Percentiles rank a stretch among this genome's conserved stretches.
Evolutionary conservation across 306 rosid genomes (phyloP).

Genomic region (Citrullus colocynthis): DNA sequence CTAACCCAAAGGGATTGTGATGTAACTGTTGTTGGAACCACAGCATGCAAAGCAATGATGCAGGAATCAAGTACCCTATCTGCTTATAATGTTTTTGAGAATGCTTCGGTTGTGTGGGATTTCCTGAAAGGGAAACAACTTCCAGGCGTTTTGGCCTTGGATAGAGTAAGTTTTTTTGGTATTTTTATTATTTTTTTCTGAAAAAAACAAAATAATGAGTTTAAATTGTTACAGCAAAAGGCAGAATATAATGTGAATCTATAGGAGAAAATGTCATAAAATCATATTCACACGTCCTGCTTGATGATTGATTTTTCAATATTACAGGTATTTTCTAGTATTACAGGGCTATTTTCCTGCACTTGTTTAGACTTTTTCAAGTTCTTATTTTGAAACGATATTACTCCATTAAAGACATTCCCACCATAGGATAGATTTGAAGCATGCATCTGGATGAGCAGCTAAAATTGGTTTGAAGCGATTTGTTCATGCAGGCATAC

Average conservation of each 20-base stretch:
- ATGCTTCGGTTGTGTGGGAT: slow-evolving; percentile 85
- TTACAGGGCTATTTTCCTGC: not conserved
- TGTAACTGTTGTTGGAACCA: slow-evolving; percentile 54
- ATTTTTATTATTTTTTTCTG: not conserved
- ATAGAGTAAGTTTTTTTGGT: slow-evolving; percentile 36
- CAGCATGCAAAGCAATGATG: slow-evolving; percentile 39
- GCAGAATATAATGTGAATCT: not conserved
- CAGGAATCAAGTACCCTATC: slow-evolving; percentile 34
- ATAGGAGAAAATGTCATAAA: not conserved
- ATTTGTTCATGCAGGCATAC: slow-evolving; percentile 61
- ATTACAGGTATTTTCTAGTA: not conserved
- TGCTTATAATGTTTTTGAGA: slow-evolving; percentile 31
- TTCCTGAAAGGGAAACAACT: slow-evolving; percentile 84
- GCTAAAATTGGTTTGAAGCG: slow-evolving; percentile 8
- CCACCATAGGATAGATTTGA: not conserved
- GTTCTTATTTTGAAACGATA: not conserved
- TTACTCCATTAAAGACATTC: not conserved
- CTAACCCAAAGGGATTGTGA: slow-evolving; percentile 38
- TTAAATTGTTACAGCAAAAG: slow-evolving; percentile 6
- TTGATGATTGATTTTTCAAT: slow-evolving; percentile 1
- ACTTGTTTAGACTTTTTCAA: not conserved
- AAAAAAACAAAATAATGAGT: not conserved
- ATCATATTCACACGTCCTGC: not conserved
- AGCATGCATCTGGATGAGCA: not conserved
- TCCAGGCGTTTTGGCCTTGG: slow-evolving; percentile 69